Evolutionary conservation across 2,329 filamentous ascomycete species (phyloP).

Genomic region (Ophiocordyceps camponoti-floridani): DNA sequence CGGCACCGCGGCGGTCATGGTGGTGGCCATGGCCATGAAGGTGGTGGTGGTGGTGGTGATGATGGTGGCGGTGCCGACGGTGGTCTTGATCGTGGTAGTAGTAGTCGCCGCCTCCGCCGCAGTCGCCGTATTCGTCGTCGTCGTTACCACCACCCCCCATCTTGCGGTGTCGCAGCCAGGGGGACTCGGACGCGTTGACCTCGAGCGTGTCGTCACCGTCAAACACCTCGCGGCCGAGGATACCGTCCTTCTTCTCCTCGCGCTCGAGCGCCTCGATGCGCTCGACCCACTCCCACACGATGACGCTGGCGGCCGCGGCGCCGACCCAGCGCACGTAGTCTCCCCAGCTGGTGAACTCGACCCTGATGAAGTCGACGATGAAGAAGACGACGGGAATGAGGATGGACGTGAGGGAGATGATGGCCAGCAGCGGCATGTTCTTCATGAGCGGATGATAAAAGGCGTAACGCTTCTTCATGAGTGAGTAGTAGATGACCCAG

Average conservation of each 20-base stretch:
- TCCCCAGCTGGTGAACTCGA: conserved; percentile 78
- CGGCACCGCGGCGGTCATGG: no score
- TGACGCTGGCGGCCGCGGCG: conserved; percentile 82
- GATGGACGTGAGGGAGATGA: conserved; percentile 64
- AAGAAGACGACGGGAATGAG: conserved; percentile 86
- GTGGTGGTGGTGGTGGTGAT: conserved; percentile 8
- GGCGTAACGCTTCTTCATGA: conserved; percentile 82
- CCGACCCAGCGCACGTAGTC: conserved; percentile 96
- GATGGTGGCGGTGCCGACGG: not conserved
- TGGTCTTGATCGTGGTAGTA: conserved; percentile 5
- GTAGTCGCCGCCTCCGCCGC: conserved; percentile 13
- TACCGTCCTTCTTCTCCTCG: conserved; percentile 86
- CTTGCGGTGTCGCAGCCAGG: conserved; percentile 23
- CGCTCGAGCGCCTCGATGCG: conserved; percentile 82
- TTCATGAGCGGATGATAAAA: conserved; percentile 85
- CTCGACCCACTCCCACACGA: conserved; percentile 97
- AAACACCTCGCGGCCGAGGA: conserved; percentile 77
- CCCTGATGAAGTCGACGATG: conserved; percentile 73
- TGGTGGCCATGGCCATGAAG: not conserved
- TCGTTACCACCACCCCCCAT: conserved; percentile 5
- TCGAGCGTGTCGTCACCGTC: conserved; percentile 90
- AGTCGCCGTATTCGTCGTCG: conserved; percentile 4
- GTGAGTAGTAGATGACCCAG: conserved; percentile 83
- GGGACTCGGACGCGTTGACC: conserved; percentile 29
- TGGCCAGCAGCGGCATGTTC: conserved; percentile 67